These are phyloP conservation scores for Salix viminalis DNA, from an alignment of 345 rosid species.

Conservation along the genomic window DNA sequence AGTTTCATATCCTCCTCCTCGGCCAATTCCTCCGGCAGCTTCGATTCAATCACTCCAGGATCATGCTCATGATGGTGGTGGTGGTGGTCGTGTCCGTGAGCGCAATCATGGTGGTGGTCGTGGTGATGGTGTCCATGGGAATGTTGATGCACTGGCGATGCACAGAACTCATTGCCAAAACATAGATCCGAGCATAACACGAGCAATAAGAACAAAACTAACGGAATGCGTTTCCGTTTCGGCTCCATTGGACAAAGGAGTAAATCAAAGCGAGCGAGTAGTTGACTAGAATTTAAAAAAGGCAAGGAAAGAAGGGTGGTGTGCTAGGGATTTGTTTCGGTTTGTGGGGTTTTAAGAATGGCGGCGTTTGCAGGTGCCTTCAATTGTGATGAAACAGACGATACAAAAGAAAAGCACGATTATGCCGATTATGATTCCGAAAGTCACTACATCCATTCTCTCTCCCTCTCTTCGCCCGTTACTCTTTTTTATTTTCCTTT, in stretches of 20 bases:
- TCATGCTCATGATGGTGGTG: constrained; percentile 14
- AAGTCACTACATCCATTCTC: constrained; percentile 59
- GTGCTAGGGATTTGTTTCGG: neutral
- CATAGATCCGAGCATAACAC: constrained; percentile 46
- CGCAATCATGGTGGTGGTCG: constrained; percentile 18
- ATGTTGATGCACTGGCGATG: constrained; percentile 38
- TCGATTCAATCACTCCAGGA: constrained; percentile 9
- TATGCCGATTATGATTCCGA: constrained; percentile 70
- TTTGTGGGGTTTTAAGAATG: neutral
- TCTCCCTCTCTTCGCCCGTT: neutral
- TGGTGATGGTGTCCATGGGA: constrained; percentile 32
- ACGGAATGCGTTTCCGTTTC: constrained; percentile 4
- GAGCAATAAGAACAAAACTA: constrained; percentile 18
- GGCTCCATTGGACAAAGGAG: constrained; percentile 22
- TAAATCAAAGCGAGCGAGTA: neutral
- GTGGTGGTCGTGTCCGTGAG: constrained; percentile 19
- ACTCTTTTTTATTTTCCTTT: neutral
- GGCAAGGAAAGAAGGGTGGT: constrained; percentile 25
- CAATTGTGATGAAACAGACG: constrained; percentile 66
- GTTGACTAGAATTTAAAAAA: neutral
- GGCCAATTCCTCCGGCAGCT: constrained; percentile 86
- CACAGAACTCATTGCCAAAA: constrained; percentile 31
- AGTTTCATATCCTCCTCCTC: constrained; percentile 90
- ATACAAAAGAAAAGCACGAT: constrained; percentile 56
- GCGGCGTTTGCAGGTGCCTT: constrained; percentile 55